Base-by-base conservation (phyloP, 1,284 basidiomycete species). In the Melanopsichium pennsylvanicum region DNA sequence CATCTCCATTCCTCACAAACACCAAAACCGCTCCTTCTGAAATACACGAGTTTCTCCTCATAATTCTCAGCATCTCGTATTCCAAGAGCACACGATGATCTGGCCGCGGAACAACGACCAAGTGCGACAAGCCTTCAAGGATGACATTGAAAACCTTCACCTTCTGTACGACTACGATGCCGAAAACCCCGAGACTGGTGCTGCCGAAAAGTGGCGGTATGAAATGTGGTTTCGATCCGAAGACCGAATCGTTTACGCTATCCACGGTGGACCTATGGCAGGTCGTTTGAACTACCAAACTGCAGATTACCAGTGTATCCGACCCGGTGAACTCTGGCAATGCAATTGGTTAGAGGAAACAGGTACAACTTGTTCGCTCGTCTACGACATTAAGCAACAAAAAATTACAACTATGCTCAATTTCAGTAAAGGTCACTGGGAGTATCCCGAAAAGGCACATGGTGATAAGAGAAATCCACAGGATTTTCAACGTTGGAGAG, bases 261-360 rank as follows among this genome's bases (percentile, higher is more conserved):
- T 79, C 33, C 75, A 75, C 45, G 78, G 78, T 3, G 64, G 64
- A 16, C 80, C 80, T 2, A 81, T 81, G 78, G 50, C 48, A 1
- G 79, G 81, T 0, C 42, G 81, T 3, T 29, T 52, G 2, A 82
- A 82, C 59, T 82, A 70, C 56, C 81, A 82, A 42, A 73, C 62
- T 15, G 75, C 66, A 18, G 69, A 72, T 38, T 73, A 79, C 39
- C 80, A 81, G 41, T 70, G 76, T 33, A 64, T 82, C 41, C 61
- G 81, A 1, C 38, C 62, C 2, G 54, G 70, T 11, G 72, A 74
- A 40, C 44, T 78, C 0, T 75, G 68, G 66, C 69, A 78, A 50
- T 64, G 75, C 27, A 70, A 66, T 29, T 82, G 79, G 81, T 51
- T 80, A 11, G 80, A 81, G 48, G 81, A 81, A 43, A 81, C 81